Evolutionary conservation across 768 basidiomycete genomes (phyloP), one percentile per base, ranked within the genome.

Genomic region (Kwoniella shandongensis): DNA sequence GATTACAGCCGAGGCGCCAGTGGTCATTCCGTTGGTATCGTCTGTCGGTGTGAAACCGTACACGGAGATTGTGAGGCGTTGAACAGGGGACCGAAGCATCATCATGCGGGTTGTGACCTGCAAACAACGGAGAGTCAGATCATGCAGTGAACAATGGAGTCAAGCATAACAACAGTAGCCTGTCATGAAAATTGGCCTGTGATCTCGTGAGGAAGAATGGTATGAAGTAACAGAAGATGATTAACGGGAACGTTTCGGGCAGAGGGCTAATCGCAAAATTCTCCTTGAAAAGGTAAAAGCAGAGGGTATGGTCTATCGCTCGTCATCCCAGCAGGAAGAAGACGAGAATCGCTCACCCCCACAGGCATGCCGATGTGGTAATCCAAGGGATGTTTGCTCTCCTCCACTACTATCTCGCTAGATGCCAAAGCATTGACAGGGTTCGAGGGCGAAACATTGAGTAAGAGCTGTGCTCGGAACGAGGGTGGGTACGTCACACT

Each of bases 31-130:
- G 11, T 29, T 15, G 32, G 54, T 46, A 35, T 11, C 23, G 41
- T n/a, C 39, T 32, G 20, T 39, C 25, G 18, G 23, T 58, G 23
- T 41, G 26, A 49, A 60, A 20, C 67, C 67, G 45, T 67, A 70
- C n/a, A 70, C 49, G 4, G 65, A 67, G 26, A 70, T 15, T 3
- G 60, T 65, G 3, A 70, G n/a, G 11, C 27, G 27, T 32, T 63
- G 32, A 17, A 57, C 63, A 1, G 69, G 69, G 7, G 65, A 51
- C 25, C 50, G 51, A 0, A 70, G 39, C 35, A 62, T 54, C 20
- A 70, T 46, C 39, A 70, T 40, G 1, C 69, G 62, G 10, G 69
- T 65, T 5, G 69, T 58, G 27, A 70, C 61, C 69, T 70, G 29
- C 23, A 15, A 29, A 6, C n/a, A n/a, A n/a, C n/a, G n/a, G n/a